Evolutionary conservation across 1,284 basidiomycete species (phyloP).

Genomic region (Cronartium quercuum): DNA sequence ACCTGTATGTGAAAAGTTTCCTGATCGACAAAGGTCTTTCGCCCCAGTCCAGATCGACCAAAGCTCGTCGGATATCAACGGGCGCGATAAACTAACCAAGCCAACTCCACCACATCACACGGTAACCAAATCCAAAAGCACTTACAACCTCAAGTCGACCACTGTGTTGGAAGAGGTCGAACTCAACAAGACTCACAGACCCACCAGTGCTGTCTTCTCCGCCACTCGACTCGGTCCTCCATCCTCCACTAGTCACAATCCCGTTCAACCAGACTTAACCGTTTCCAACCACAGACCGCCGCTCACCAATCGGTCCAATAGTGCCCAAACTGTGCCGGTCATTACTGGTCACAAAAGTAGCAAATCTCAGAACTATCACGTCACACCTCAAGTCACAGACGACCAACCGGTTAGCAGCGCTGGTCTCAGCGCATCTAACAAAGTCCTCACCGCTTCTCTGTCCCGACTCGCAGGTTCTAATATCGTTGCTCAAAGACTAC

Average conservation of each 20-base stretch:
- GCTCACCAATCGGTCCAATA: conserved; percentile 2
- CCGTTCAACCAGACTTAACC: neutral
- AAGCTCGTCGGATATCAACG: neutral
- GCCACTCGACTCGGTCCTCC: neutral
- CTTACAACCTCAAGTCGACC: neutral
- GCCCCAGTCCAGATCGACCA: neutral
- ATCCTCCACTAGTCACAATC: neutral
- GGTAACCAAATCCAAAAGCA: neutral
- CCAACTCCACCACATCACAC: neutral
- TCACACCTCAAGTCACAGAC: neutral
- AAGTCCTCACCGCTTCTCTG: conserved; percentile 26
- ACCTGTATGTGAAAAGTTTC: conserved; percentile 12
- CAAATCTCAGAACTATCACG: conserved; percentile 5
- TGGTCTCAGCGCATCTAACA: conserved; percentile 19
- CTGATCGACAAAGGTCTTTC: neutral
- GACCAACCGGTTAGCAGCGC: neutral
- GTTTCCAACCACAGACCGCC: neutral
- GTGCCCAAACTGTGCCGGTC: neutral
- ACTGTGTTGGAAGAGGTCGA: neutral
- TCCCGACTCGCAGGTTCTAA: conserved; percentile 32
- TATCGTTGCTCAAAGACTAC: conserved; percentile 30
- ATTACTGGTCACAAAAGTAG: conserved; percentile 6
- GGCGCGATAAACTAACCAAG: neutral
- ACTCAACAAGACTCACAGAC: neutral
- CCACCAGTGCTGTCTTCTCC: neutral